phyloP scores from a whole-genome alignment of 202 grass and related monocot genomes.

The Carex arenaria region DNA sequence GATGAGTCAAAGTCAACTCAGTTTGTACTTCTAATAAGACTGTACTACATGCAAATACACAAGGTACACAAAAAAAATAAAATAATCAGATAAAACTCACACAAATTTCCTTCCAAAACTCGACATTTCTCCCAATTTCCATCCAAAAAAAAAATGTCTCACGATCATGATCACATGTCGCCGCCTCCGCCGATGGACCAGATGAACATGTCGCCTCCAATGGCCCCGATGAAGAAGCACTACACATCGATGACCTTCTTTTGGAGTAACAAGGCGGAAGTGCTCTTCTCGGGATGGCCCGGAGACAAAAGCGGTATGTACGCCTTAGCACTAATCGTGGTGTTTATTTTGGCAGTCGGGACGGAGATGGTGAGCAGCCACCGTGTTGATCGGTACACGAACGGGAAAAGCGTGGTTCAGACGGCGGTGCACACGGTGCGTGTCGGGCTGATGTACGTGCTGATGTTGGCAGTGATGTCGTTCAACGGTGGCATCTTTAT shows the following conservation, averaged over 20 bases:
- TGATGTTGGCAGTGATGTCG: conserved; percentile 95
- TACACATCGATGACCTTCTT: conserved; percentile 87
- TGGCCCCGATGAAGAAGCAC: conserved; percentile 23
- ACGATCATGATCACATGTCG: too few relatives aligned
- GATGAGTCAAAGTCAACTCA: background rate
- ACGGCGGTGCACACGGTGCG: conserved; percentile 36
- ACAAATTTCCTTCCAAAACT: background rate
- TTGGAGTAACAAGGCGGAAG: conserved; percentile 65
- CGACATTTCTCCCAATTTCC: background rate
- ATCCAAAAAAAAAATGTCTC: background rate
- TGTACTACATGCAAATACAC: background rate
- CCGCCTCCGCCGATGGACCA: background rate
- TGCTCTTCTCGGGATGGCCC: conserved; percentile 79
- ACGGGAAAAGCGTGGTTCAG: background rate
- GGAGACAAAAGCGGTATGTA: conserved; percentile 72
- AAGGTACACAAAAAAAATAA: background rate
- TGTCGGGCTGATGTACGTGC: conserved; percentile 45
- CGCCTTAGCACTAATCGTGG: conserved; percentile 52
- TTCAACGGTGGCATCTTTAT: conserved; percentile 78
- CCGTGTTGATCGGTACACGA: background rate
- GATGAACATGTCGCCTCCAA: conserved; percentile 16
- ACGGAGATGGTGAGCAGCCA: conserved; percentile 40
- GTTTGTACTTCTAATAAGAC: background rate
- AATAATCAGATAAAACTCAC: background rate
- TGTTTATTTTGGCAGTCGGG: conserved; percentile 36